Conservation (phyloP, 2,329 filamentous ascomycete species). For the Pseudogymnoascus sp. region DNA sequence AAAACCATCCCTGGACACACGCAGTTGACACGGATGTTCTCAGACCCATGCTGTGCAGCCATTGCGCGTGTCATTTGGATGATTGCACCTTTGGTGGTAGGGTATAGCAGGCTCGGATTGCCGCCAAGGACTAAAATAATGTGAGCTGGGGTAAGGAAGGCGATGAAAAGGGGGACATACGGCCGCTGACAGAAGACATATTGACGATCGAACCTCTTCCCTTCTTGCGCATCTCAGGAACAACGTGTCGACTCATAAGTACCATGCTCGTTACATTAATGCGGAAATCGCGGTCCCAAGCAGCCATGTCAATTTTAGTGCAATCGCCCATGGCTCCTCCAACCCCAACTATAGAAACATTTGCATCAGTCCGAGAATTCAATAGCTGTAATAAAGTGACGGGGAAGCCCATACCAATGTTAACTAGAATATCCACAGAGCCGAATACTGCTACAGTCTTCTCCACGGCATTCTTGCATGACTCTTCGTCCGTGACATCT, state of each 20-base stretch:
- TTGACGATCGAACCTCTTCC: conserved; percentile 33
- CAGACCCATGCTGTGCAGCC: conserved; percentile 44
- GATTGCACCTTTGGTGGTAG: conserved; percentile 42
- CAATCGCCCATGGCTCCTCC: conserved; percentile 52
- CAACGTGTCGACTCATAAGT: conserved; percentile 52
- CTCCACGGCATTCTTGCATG: conserved; percentile 39
- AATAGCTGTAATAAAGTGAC: background rate
- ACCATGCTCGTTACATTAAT: conserved; percentile 61
- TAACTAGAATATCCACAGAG: conserved; percentile 55
- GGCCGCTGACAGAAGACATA: conserved; percentile 30
- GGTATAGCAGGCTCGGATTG: conserved; percentile 39
- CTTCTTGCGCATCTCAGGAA: conserved; percentile 53
- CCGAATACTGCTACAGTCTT: conserved; percentile 43
- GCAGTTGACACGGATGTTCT: conserved; percentile 48
- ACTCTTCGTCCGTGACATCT: conserved; percentile 48
- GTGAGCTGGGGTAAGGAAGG: background rate
- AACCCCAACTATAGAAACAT: conserved; percentile 27
- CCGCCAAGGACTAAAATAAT: conserved; percentile 31
- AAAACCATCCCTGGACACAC: conserved; percentile 47
- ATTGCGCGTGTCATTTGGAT: conserved; percentile 51
- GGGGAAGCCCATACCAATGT: conserved; percentile 46
- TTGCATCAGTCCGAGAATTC: conserved; percentile 26
- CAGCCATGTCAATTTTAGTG: conserved; percentile 50
- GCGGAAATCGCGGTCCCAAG: conserved; percentile 49
- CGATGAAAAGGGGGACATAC: conserved; percentile 14